Percentiles rank a stretch among this genome's conserved stretches.
phyloP scores from a whole-genome alignment of 116 monocot genomes.

The Posidonia oceanica region DNA sequence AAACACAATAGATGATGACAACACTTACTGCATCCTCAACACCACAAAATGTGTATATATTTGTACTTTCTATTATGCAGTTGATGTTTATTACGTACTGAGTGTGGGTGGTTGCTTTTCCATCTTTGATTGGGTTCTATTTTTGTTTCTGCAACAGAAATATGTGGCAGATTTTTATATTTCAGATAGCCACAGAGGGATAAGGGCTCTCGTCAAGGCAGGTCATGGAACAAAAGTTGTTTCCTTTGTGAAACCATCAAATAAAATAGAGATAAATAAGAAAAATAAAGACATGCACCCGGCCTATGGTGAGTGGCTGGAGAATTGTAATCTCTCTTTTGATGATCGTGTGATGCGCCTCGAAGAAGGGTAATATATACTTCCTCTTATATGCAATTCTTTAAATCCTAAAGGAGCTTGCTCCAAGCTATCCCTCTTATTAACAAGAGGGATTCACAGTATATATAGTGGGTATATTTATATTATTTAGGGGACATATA shows the following conservation, averaged over 20 bases:
- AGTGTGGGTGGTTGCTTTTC: no score
- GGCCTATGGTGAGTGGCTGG: slow-evolving; percentile 26
- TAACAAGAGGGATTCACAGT: no score
- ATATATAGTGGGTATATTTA: no score
- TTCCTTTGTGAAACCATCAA: slow-evolving; percentile 31
- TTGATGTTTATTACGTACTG: no score
- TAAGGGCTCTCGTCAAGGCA: slow-evolving; percentile 46
- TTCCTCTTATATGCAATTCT: background rate
- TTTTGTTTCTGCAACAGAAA: slow-evolving; percentile 22
- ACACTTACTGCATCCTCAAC: no score
- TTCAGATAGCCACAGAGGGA: slow-evolving; percentile 38
- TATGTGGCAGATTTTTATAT: slow-evolving; percentile 64
- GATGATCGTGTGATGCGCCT: slow-evolving; percentile 26
- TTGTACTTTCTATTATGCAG: no score
- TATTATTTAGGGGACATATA: background rate
- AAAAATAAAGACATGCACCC: slow-evolving; percentile 25
- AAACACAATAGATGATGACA: no score
- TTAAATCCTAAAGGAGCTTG: background rate
- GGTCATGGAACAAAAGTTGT: slow-evolving; percentile 45
- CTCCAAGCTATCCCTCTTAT: no score
- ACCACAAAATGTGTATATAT: no score
- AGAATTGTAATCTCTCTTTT: slow-evolving; percentile 27
- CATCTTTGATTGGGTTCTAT: background rate
- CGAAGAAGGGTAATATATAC: slow-evolving; percentile 39
- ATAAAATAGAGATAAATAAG: slow-evolving; percentile 22